These are phyloP conservation scores for Daldinia vernicosa DNA, from an alignment of 495 filamentous ascomycete species.

Conservation along the genomic window DNA sequence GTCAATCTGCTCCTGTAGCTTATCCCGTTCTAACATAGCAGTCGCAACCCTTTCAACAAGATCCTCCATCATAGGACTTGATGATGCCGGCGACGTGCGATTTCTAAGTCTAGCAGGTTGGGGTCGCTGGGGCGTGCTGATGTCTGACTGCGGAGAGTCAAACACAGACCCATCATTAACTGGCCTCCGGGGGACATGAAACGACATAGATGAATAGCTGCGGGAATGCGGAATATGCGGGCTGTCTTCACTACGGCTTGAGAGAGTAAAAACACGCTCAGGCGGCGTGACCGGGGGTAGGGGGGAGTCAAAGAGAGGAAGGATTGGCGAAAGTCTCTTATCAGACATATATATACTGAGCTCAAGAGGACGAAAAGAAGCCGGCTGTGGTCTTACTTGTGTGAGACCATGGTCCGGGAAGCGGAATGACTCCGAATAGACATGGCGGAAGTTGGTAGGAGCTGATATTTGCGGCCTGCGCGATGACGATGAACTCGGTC, in stretches of 20 bases:
- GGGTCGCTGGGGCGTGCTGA: constrained; percentile 36
- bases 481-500: constrained; percentile 48
- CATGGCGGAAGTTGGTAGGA: constrained; percentile 60
- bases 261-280: constrained; percentile 49
- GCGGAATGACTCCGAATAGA: constrained; percentile 59
- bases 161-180: constrained; percentile 46
- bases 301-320: constrained; percentile 59
- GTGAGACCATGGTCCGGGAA: constrained; percentile 41
- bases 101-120: constrained; percentile 47
- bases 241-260: constrained; percentile 51
- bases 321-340: constrained; percentile 70
- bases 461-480: constrained; percentile 59
- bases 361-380: constrained; percentile 75
- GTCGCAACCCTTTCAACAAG: constrained; percentile 62
- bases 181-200: constrained; percentile 60
- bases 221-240: constrained; percentile 51
- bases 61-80: constrained; percentile 50
- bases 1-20: constrained; percentile 62
- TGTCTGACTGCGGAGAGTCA: constrained; percentile 43
- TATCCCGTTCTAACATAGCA: constrained; percentile 61
- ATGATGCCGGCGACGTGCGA: constrained; percentile 38
- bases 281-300: constrained; percentile 51
- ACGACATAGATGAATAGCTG: constrained; percentile 60
- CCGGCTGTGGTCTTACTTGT: constrained; percentile 46
- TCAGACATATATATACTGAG: constrained; percentile 76